phyloP scores from a whole-genome alignment of 208 protist species.

The Leishmania braziliensis region DNA sequence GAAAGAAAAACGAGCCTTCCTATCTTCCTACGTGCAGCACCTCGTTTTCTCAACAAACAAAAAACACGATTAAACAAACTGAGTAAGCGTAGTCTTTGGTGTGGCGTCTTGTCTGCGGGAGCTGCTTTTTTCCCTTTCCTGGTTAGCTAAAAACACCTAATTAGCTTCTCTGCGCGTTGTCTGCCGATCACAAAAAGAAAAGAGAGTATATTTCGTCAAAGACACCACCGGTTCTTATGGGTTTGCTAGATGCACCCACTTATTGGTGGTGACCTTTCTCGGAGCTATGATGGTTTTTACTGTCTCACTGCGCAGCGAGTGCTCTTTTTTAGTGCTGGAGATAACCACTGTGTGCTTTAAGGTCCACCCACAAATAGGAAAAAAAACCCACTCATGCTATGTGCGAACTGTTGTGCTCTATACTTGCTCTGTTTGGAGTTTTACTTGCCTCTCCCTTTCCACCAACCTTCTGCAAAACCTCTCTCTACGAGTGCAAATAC shows the following conservation, averaged over 20 bases:
- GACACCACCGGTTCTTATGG: background rate
- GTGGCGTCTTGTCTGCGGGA: slow-evolving; percentile 1
- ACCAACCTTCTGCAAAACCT: background rate
- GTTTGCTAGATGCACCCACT: background rate
- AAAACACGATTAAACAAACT: slow-evolving; percentile 5
- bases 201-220: background rate
- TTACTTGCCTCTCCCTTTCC: background rate
- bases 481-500: too few relatives aligned
- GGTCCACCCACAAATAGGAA: background rate
- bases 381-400: too few relatives aligned
- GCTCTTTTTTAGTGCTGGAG: background rate
- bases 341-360: background rate
- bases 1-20: background rate
- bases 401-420: background rate
- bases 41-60: slow-evolving; percentile 7
- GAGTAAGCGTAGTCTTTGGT: slow-evolving; percentile 11
- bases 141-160: background rate
- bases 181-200: background rate
- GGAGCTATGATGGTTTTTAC: background rate
- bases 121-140: slow-evolving; percentile 4
- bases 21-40: slow-evolving; percentile 9
- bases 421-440: background rate
- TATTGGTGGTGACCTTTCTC: background rate
- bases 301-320: background rate
- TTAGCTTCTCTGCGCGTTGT: background rate